Base-by-base conservation (phyloP, 75 land plant species). In the Sequoiadendron giganteum region DNA sequence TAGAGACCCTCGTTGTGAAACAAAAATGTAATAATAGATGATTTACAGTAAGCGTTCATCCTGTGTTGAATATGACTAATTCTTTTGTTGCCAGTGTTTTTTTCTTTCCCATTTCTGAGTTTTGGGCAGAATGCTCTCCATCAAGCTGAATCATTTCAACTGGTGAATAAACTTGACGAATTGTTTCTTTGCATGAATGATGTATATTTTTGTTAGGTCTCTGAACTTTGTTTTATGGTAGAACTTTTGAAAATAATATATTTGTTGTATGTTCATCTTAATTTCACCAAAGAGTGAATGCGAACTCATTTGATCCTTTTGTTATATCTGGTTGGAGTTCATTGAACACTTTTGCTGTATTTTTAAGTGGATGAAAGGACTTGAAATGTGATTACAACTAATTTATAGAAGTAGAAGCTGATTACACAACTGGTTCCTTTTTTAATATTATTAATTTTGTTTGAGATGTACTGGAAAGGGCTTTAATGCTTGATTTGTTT, bases 401-500 rank as follows among this genome's bases (percentile, higher is more conserved):
- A 40, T 79, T 39, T 36, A 19, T 21, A 21, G 16, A 39, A 78
- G 21, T 8, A 79, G 8, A 40, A 79, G 82, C 21, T 79, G 82
- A 79, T 79, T 25, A 8, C 40, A 42, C 21, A 10, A 79, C 43
- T 65, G 8, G 45, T 79, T 25, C 18, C 11, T 79, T 42, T 79
- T 39, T 21, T 10, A 25, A 79, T 79, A 21, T 42, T 39, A 15
- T 34, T 38, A 78, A 19, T 16, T 19, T 18, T 40, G 82, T 6
- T 40, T 10, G 13, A 47, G 42, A 47, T 75, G n/a, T 82, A 43
- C 84, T 82, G 32, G 47, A 43, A 79, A 47, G 14, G 14, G 3
- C 14, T 47, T 13, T 82, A 45, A 42, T 28, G n/a, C 15, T 28
- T 82, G 84, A 34, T 14, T 43, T 82, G n/a, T 82, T 82, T 92